Base-by-base conservation (phyloP, 148 eudicot species). In the Fagopyrum homotropicum region DNA sequence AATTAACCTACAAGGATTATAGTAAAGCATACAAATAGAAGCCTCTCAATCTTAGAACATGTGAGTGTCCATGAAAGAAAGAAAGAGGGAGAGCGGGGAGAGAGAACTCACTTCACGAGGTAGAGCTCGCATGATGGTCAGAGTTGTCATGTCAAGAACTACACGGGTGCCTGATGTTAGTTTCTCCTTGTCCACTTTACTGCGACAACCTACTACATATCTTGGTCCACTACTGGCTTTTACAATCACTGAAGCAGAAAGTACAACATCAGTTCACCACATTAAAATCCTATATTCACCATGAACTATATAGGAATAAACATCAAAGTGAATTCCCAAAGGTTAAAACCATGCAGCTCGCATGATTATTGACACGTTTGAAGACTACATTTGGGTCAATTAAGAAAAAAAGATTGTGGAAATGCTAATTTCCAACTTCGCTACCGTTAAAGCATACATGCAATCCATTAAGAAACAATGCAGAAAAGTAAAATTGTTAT, bases 191-290 rank as follows among this genome's bases (percentile, higher is more conserved):
- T 95, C 99, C 78, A 95, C 99, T 84, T 95, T 95, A 83, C 78
- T 95, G 50, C 99, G 91, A 61, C 99, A 95, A 6, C 99, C 99
- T 70, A 95, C 99, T 72, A 95, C 97, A 81, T 95, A 95, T 79
- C 99, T 86, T 22, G 99, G 98, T 47, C 98, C 98, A 75, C 97
- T 94, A 73, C 98, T 94, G 57, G 99, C 98, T 85, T 92, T 95
- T 60, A 95, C 99, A 82, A 95, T 95, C 84, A 89, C 90, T 89
- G 79, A 45, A 77, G 83, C 15, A 83, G 14, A 19, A 73, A 43
- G 52, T 70, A 44, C 12, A 15, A 26, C 10, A 40, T 69, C 48
- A 69, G 49, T 60, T 26, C 40, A 60, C 29, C 66, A 22, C 35
- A 60, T 60, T 60, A 26, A 29, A 9, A 63, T 10, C 10, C 30